Percentiles rank a stretch among this genome's conserved stretches.
Evolutionary conservation across 495 filamentous ascomycete genomes (phyloP).

Genomic region (Ascobolus immersus): DNA sequence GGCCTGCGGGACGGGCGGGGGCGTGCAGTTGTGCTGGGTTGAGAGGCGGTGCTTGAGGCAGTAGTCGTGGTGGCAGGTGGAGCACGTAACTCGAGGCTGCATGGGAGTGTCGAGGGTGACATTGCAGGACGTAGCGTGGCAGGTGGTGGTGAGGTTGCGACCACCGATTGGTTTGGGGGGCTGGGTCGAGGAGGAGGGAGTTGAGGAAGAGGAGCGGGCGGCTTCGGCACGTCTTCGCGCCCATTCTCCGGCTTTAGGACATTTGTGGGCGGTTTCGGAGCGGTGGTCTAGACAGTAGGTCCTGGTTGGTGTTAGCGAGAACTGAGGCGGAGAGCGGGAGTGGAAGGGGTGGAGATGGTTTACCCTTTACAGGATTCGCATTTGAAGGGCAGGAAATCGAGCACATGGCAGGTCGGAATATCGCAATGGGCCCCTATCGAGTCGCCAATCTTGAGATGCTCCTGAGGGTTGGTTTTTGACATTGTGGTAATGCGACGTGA

Average conservation of each 20-base stretch:
- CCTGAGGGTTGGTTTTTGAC: too few relatives aligned
- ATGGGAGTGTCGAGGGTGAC: conserved; percentile 58
- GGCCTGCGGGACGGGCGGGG: conserved; percentile 16
- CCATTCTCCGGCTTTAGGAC: conserved; percentile 65
- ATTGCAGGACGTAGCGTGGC: conserved; percentile 53
- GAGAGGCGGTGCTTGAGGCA: conserved; percentile 73
- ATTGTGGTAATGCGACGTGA: too few relatives aligned
- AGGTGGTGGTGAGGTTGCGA: conserved; percentile 43
- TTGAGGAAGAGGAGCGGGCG: conserved; percentile 3
- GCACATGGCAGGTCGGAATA: conserved; percentile 65
- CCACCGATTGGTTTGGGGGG: conserved; percentile 24
- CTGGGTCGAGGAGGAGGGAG: conserved; percentile 9
- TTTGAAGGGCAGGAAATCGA: conserved; percentile 88
- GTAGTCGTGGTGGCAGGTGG: conserved; percentile 57
- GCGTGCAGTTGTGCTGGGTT: conserved; percentile 72
- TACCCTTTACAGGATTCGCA: conserved; percentile 57
- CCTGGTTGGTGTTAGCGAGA: conserved; percentile 15
- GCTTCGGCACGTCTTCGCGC: conserved; percentile 25
- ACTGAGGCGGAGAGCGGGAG: neutral
- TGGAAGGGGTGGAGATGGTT: neutral
- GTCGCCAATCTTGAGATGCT: conserved; percentile 27
- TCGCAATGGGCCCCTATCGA: conserved; percentile 73
- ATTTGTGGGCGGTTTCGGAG: conserved; percentile 59
- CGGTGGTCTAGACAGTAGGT: conserved; percentile 93
- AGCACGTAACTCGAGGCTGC: conserved; percentile 56